Evolutionary conservation across 345 rosid species (phyloP).

Genomic region (Passiflora organensis): DNA sequence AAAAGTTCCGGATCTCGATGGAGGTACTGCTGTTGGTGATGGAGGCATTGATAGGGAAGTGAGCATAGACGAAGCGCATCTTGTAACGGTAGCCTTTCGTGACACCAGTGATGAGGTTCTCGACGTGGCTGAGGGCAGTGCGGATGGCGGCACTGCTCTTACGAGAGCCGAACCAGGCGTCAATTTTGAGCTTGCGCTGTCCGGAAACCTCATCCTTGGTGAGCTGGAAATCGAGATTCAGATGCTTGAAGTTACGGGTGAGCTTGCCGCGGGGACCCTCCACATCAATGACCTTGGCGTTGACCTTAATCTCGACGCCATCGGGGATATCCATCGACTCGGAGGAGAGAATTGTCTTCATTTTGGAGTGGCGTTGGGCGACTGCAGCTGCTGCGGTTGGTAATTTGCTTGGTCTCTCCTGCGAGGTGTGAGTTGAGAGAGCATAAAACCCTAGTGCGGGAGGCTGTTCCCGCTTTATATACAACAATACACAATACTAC

Average conservation of each 20-base stretch:
- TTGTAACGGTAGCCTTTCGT: slow-evolving; percentile 51
- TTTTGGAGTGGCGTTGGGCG: no score
- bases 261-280: slow-evolving; percentile 62
- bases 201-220: slow-evolving; percentile 25
- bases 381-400: neutral
- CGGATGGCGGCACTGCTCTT: slow-evolving; percentile 32
- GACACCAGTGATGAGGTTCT: slow-evolving; percentile 44
- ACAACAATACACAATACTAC: no score
- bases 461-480: no score
- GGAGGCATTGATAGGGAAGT: slow-evolving; percentile 53
- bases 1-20: slow-evolving; percentile 50
- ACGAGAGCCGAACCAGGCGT: slow-evolving; percentile 28
- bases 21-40: slow-evolving; percentile 24
- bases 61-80: slow-evolving; percentile 54
- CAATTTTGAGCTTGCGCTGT: slow-evolving; percentile 25
- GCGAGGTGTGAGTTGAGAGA: no score
- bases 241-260: slow-evolving; percentile 51
- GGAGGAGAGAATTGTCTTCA: slow-evolving; percentile 23
- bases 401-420: no score
- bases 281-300: slow-evolving; percentile 52
- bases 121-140: slow-evolving; percentile 44
- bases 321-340: slow-evolving; percentile 69
- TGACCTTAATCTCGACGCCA: slow-evolving; percentile 41
- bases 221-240: slow-evolving; percentile 56
- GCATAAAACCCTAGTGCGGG: no score